These are phyloP conservation scores for Plasmodium malariae DNA, from an alignment of 169 alveolate genomes.

Conservation along the genomic window DNA sequence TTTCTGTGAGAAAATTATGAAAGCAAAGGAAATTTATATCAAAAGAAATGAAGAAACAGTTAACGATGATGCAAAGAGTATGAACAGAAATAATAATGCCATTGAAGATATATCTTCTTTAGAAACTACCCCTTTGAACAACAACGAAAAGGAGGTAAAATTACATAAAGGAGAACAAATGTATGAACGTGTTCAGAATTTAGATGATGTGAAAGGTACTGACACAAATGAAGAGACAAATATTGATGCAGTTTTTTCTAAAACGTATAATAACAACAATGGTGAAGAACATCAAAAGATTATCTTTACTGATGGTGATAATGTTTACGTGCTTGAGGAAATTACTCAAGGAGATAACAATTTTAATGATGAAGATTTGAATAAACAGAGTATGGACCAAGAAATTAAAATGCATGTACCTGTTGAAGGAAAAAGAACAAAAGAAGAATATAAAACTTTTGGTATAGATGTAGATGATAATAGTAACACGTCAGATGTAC, in stretches of 20 bases:
- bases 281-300: conserved; percentile 49
- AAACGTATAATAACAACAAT: not conserved
- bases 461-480: not conserved
- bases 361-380: conserved; percentile 14
- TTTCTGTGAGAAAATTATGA: conserved; percentile 60
- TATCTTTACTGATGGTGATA: conserved; percentile 37
- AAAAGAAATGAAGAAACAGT: not conserved
- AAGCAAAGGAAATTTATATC: conserved; percentile 51
- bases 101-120: not conserved
- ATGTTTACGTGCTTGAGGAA: conserved; percentile 59
- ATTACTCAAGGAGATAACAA: not conserved
- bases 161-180: not conserved
- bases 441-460: not conserved
- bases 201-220: not conserved
- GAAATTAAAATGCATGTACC: conserved; percentile 72
- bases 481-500: not conserved
- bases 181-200: not conserved
- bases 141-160: conserved; percentile 13
- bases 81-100: not conserved
- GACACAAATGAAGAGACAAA: not conserved
- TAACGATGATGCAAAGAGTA: not conserved
- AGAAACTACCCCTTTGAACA: not conserved
- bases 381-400: conserved; percentile 3
- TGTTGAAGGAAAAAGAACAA: not conserved
- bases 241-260: conserved; percentile 8